phyloP scores from a whole-genome alignment of 352 stramenopile genomes.

The Thalassiosira exigua region DNA sequence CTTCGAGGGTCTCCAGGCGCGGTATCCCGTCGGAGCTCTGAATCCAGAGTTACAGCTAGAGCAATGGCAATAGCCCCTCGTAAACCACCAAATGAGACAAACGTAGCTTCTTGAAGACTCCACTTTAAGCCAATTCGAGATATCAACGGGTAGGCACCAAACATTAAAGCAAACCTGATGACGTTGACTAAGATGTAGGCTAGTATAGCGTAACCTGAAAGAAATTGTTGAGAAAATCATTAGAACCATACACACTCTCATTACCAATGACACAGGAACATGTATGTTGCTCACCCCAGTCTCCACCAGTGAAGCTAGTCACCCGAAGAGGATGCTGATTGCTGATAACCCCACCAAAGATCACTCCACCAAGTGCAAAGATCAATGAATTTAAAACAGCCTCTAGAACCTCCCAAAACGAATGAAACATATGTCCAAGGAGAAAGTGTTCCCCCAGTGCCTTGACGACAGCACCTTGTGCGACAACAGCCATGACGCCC shows the following conservation, averaged over 20 bases:
- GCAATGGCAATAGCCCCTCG: constrained; percentile 77
- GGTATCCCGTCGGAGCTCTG: constrained; percentile 30
- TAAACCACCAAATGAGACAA: constrained; percentile 75
- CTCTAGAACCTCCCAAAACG: constrained; percentile 83
- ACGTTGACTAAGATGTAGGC: constrained; percentile 16
- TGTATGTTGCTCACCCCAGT: too few relatives aligned
- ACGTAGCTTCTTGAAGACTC: constrained; percentile 63
- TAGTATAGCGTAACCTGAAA: too few relatives aligned
- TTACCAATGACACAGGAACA: neutral
- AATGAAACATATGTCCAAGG: constrained; percentile 76
- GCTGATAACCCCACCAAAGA: constrained; percentile 66
- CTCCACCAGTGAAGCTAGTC: neutral
- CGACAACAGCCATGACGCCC: constrained; percentile 84
- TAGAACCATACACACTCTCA: constrained; percentile 9
- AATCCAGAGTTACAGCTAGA: constrained; percentile 71
- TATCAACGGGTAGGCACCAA: constrained; percentile 61
- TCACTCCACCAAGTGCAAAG: constrained; percentile 73
- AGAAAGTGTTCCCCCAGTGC: constrained; percentile 73
- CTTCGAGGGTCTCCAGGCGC: constrained; percentile 1
- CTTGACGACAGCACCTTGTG: constrained; percentile 71
- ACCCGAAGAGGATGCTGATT: too few relatives aligned
- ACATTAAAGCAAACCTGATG: constrained; percentile 52
- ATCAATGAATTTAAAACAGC: constrained; percentile 85
- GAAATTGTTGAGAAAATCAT: constrained; percentile 14
- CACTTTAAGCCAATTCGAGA: constrained; percentile 60